Base-by-base conservation (phyloP, 176 grass and related monocot genomes). In the Aegilops longissima region DNA sequence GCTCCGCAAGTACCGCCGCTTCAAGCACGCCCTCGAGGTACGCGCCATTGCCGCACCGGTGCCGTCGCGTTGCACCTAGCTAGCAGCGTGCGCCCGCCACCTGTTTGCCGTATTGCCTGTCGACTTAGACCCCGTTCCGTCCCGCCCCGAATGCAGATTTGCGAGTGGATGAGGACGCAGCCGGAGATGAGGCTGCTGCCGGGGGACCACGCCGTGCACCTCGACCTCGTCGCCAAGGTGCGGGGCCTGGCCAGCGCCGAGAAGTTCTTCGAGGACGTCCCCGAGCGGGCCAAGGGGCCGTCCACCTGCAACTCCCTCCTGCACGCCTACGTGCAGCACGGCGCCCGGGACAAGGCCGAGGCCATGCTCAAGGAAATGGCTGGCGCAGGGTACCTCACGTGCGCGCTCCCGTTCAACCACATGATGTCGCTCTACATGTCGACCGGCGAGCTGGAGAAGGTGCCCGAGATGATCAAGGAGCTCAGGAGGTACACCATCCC, bases 191-290 rank as follows among this genome's bases (percentile, higher is more conserved):
- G 64, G 34, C 90, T 98, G 13, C 86, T 98, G 1, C 92, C 92
- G 4, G 93, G 93, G 3, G 96, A 95, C 84, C 90, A 94, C 82
- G 96, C 96, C 1, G 92, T 95, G 73, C 96, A 98, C 87, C 87
- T 94, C 9, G 96, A 98, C 91, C 89, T 98, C 8, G 88, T 98
- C 56, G 86, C 93, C 61, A 98, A 94, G 87, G 78, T 95, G 42
- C 73, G 90, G 27, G 96, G 88, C 4, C 83, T 95, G 21, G 21
- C 89, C 40, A 95, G 93, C 66, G 88, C 96, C 6, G 88, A 91
- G 76, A 98, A 98, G 87, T 98, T 95, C 81, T 95, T 94, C 13
- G 92, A 95, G 90, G 93, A 95, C 88, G 78, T 98, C 82, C 96
- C 96, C 23, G 93, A 91, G 66, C 90, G 88, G 45, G 93, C 93